phyloP scores from a whole-genome alignment of 768 basidiomycete genomes.

The Coprinopsis sp. region DNA sequence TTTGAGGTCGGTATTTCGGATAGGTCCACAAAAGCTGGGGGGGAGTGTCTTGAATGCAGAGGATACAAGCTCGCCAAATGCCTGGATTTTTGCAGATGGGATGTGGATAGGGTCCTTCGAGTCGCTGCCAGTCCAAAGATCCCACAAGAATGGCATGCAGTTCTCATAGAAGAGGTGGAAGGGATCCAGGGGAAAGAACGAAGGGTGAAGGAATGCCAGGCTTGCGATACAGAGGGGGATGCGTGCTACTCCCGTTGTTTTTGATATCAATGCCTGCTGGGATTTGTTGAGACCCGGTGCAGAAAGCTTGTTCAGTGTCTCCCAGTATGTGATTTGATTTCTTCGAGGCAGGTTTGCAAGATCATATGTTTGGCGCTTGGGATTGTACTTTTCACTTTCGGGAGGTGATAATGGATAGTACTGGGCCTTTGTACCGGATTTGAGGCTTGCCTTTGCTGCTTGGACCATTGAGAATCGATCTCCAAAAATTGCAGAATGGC shows the following conservation, averaged over 20 bases:
- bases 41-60: conserved; percentile 25
- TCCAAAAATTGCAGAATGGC: conserved; percentile 24
- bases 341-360: not conserved
- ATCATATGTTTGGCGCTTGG: conserved; percentile 8
- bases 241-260: conserved; percentile 19
- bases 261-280: conserved; percentile 14
- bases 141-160: conserved; percentile 24
- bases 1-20: conserved; percentile 26
- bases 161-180: conserved; percentile 35
- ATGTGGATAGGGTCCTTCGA: conserved; percentile 18
- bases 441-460: conserved; percentile 19
- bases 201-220: conserved; percentile 26
- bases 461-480: conserved; percentile 24
- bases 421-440: conserved; percentile 18
- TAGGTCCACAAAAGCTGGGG: conserved; percentile 27
- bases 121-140: conserved; percentile 21
- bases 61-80: conserved; percentile 19
- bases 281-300: not conserved
- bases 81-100: conserved; percentile 9
- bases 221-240: conserved; percentile 26
- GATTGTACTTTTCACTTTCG: conserved; percentile 20
- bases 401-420: conserved; percentile 26
- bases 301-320: not conserved
- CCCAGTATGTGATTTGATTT: not conserved
- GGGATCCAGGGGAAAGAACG: conserved; percentile 31